Conservation (phyloP, 2,329 filamentous ascomycete genomes). For the Rachicladosporium sp. region DNA sequence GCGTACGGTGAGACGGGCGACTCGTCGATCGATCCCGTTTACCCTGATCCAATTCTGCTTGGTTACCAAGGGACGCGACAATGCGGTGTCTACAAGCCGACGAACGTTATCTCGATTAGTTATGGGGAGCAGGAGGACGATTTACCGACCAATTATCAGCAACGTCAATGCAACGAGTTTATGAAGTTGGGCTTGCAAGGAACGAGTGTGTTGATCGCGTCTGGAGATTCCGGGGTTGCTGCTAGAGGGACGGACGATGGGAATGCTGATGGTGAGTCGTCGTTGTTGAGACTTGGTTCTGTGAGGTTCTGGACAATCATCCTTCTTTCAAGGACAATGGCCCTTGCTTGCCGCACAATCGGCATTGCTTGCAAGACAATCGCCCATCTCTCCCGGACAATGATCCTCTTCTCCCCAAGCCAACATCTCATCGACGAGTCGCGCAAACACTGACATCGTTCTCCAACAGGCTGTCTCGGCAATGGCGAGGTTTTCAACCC, state of each 20-base stretch:
- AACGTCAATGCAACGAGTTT: constrained; percentile 44
- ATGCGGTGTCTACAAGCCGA: constrained; percentile 34
- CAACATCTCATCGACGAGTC: too few species aligned
- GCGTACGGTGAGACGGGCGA: constrained; percentile 35
- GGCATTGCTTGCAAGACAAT: too few species aligned
- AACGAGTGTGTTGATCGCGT: constrained; percentile 40
- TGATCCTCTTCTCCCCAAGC: too few species aligned
- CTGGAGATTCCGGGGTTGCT: constrained; percentile 33
- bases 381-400: too few species aligned
- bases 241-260: constrained; percentile 14
- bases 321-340: too few species aligned
- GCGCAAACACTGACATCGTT: too few species aligned
- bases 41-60: constrained; percentile 21
- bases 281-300: too few species aligned
- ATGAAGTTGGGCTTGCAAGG: constrained; percentile 45
- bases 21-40: constrained; percentile 26
- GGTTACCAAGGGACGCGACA: constrained; percentile 29
- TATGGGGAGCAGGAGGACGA: constrained; percentile 43
- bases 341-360: too few species aligned
- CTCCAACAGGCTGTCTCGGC: constrained; percentile 7
- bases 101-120: constrained; percentile 44
- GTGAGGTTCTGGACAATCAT: too few species aligned
- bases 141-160: constrained; percentile 36
- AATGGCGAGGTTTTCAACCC: constrained; percentile 30
- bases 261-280: too few species aligned